These are phyloP conservation scores for Colletotrichum theobromicola DNA, from an alignment of 2,329 filamentous ascomycete species.

Conservation along the genomic window DNA sequence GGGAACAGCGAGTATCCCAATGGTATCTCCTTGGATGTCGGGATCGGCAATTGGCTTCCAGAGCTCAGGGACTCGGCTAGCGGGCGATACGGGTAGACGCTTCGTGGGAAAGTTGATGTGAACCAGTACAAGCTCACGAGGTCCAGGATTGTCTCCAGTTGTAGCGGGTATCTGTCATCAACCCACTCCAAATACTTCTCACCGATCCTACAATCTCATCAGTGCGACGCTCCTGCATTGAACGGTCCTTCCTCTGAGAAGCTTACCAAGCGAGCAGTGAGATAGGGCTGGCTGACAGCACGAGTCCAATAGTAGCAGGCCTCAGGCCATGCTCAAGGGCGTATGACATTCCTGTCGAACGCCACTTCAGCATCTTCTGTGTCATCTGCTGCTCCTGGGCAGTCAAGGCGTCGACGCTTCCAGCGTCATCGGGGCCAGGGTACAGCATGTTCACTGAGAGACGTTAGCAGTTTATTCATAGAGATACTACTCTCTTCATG, in stretches of 20 bases:
- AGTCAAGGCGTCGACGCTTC: background rate
- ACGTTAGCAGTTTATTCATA: background rate
- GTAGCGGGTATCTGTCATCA: slow-evolving; percentile 41
- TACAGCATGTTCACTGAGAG: background rate
- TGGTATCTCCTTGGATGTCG: slow-evolving; percentile 42
- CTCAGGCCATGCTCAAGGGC: slow-evolving; percentile 56
- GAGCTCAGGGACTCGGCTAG: background rate
- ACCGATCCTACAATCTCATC: slow-evolving; percentile 44
- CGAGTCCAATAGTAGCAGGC: slow-evolving; percentile 61
- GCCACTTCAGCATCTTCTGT: slow-evolving; percentile 41
- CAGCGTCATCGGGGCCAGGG: background rate
- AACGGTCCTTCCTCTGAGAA: no score
- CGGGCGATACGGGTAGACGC: slow-evolving; percentile 53
- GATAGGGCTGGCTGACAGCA: slow-evolving; percentile 56
- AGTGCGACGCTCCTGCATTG: background rate
- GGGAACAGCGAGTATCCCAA: slow-evolving; percentile 52
- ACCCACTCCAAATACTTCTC: slow-evolving; percentile 63
- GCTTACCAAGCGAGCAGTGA: slow-evolving; percentile 58
- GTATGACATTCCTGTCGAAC: slow-evolving; percentile 51
- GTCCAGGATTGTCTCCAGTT: slow-evolving; percentile 51
- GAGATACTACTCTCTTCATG: rapidly evolving
- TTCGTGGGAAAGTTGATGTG: slow-evolving; percentile 51
- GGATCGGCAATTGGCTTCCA: slow-evolving; percentile 19
- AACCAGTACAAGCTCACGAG: slow-evolving; percentile 61
- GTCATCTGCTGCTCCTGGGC: slow-evolving; percentile 26